These are phyloP conservation scores for Aspergillus uvarum DNA, from an alignment of 2,329 filamentous ascomycete genomes.

Conservation along the genomic window DNA sequence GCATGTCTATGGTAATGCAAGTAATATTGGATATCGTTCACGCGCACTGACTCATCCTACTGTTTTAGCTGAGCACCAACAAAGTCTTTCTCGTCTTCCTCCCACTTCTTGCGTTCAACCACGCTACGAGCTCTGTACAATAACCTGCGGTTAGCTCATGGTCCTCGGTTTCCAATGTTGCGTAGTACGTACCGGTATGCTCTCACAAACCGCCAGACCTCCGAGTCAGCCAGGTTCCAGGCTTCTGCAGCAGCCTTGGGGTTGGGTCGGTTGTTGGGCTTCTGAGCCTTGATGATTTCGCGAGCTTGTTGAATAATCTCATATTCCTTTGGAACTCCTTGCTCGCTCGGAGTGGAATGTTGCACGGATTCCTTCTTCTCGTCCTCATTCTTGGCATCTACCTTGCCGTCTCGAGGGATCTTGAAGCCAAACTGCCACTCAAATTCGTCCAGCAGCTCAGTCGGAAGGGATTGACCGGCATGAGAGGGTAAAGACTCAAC, in stretches of 20 bases:
- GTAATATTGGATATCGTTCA: background rate
- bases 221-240: constrained; percentile 63
- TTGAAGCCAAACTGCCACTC: constrained; percentile 89
- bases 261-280: constrained; percentile 34
- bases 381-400: constrained; percentile 38
- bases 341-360: constrained; percentile 37
- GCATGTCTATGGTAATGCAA: background rate
- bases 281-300: constrained; percentile 43
- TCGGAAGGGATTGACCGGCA: constrained; percentile 55
- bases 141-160: constrained; percentile 2
- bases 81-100: constrained; percentile 59
- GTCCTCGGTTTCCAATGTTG: background rate
- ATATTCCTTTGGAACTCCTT: constrained; percentile 45
- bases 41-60: background rate
- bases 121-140: constrained; percentile 51
- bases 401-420: constrained; percentile 58
- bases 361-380: constrained; percentile 36
- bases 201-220: constrained; percentile 64
- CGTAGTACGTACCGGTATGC: constrained; percentile 49
- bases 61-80: constrained; percentile 45
- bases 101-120: constrained; percentile 59
- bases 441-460: constrained; percentile 58
- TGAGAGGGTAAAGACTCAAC: constrained; percentile 59
- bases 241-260: constrained; percentile 49
- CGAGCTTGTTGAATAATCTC: constrained; percentile 52